Evolutionary conservation across 148 eudicot genomes (phyloP).

Genomic region (Persicaria maculosa): DNA sequence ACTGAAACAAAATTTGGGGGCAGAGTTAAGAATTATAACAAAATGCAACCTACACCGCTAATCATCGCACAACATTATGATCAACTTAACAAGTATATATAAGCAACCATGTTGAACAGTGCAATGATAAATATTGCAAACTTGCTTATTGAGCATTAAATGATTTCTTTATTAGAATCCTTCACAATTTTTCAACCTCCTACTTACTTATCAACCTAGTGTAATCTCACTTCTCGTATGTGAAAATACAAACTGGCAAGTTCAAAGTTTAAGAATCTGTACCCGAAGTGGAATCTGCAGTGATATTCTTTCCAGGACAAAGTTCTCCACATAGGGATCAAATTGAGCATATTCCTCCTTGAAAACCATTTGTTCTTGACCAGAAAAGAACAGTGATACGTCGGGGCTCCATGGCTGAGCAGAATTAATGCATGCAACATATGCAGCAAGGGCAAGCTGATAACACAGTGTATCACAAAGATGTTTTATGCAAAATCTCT

Average conservation of each 20-base stretch:
- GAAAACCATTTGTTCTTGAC: conserved; percentile 38
- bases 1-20: not conserved
- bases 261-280: conserved; percentile 19
- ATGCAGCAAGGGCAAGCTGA: conserved; percentile 91
- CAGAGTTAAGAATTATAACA: not conserved
- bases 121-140: too few relatives aligned
- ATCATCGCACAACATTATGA: not conserved
- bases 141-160: not conserved
- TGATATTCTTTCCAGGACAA: conserved; percentile 90
- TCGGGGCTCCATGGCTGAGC: conserved; percentile 76
- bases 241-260: not conserved
- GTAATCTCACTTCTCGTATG: too few relatives aligned
- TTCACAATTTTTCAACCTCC: not conserved
- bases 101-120: not conserved
- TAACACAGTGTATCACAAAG: conserved; percentile 93
- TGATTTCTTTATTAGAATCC: not conserved
- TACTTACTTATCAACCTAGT: too few relatives aligned
- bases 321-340: conserved; percentile 95
- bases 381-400: conserved; percentile 67
- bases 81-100: not conserved
- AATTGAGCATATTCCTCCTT: conserved; percentile 36
- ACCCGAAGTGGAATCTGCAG: conserved; percentile 89
- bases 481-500: conserved; percentile 74
- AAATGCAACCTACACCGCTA: not conserved
- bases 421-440: conserved; percentile 91